Base-by-base conservation (phyloP, 768 basidiomycete genomes). In the Xerocomellus dryophilus region DNA sequence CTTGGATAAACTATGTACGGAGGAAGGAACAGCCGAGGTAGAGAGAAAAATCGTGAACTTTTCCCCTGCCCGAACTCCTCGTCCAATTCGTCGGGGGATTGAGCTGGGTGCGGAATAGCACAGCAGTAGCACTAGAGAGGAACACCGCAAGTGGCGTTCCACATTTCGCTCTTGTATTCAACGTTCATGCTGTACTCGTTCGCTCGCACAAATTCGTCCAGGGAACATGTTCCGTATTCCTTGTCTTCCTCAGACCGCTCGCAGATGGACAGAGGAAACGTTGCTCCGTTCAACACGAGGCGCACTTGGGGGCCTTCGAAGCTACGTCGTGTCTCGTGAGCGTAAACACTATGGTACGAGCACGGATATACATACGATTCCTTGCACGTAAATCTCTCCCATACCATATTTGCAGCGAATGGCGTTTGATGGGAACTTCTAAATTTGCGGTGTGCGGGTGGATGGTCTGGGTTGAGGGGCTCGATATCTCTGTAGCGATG, bases 331-430 rank as follows among this genome's bases (percentile, higher is more conserved):
- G 43, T 25, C n/a, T n/a, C 15, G 34, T 56, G 46, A 64, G 49
- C 18, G 5, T 9, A 38, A 27, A 48, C 3, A 10, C 2, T 2
- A 23, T 4, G 35, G 11, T 25, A 17, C 25, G 7, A 47, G 23
- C 4, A 11, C 9, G 14, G 7, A 2, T 47, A 10, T 4, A 62
- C 66, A 36, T 34, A 72, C 72, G 72, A 74, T n/a, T 58, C 56
- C 29, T 60, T 43, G 63, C 76, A 77, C 4, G 64, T 63, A 59
- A 75, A 77, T 57, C 61, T 69, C 61, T 77, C 76, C 74, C 74
- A 77, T 17, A 74, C 51, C 71, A 78, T 76, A 32, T 64, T 67
- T 29, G 74, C 75, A 20, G 63, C 75, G 49, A 78, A 78, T 18
- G 76, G 76, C 10, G 72, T 63, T 55, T 75, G 74, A 11, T 58